A percentile compares a stretch with the other conserved stretches of the same genome.
These are phyloP conservation scores for Trypanosomatidae sp. DNA, from an alignment of 208 protist genomes.

Conservation along the genomic window DNA sequence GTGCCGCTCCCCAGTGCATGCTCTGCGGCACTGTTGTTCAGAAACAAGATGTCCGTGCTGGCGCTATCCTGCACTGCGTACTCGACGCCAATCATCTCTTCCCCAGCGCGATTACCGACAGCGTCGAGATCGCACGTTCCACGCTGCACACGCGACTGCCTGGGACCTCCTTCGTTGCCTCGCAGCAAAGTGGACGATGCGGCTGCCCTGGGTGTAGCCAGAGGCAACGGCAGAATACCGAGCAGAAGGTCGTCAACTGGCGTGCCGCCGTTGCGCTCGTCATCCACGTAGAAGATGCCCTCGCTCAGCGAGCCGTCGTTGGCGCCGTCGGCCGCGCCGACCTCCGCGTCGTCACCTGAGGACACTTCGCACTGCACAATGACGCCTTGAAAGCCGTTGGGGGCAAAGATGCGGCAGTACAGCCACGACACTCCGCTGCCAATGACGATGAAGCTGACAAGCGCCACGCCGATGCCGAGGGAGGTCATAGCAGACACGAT, in stretches of 20 bases:
- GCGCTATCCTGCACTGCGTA: constrained; percentile 1
- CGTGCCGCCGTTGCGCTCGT: constrained; percentile 17
- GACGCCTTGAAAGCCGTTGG: constrained; percentile 79
- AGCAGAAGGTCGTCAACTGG: constrained; percentile 45
- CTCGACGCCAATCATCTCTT: constrained; percentile 17
- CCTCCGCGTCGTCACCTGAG: constrained; percentile 24
- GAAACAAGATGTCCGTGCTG: background rate
- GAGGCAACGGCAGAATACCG: constrained; percentile 47
- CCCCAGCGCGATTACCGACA: background rate
- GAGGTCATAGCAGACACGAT: constrained; percentile 66
- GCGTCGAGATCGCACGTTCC: constrained; percentile 11
- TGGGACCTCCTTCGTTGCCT: background rate
- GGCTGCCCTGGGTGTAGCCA: background rate
- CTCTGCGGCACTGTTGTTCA: constrained; percentile 1
- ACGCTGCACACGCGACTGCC: constrained; percentile 4
- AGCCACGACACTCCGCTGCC: constrained; percentile 57
- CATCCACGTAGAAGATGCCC: constrained; percentile 66
- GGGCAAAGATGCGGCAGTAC: constrained; percentile 73
- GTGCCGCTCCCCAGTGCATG: background rate
- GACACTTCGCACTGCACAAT: constrained; percentile 72
- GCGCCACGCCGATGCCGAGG: constrained; percentile 57
- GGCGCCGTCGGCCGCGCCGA: constrained; percentile 13
- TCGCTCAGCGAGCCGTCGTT: constrained; percentile 31
- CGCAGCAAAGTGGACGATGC: background rate
- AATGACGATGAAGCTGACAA: constrained; percentile 57